Conservation (phyloP, 495 filamentous ascomycete genomes). For the Cetradonia linearis region DNA sequence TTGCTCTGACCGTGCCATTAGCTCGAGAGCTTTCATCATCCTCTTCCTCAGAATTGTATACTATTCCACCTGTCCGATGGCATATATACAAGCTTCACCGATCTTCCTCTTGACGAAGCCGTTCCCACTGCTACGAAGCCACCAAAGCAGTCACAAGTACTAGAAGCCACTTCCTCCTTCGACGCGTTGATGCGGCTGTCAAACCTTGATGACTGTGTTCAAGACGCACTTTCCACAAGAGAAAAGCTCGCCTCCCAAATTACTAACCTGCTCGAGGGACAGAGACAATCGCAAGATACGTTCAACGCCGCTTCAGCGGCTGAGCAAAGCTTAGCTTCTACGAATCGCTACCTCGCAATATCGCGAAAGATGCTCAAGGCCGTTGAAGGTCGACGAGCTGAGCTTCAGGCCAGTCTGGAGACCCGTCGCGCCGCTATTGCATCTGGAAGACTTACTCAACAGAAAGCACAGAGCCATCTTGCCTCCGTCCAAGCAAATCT, state of each 20-base stretch:
- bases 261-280: constrained; percentile 53
- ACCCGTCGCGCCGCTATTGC: constrained; percentile 57
- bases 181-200: constrained; percentile 82
- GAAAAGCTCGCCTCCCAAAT: constrained; percentile 69
- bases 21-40: constrained; percentile 61
- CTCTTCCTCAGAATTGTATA: constrained; percentile 75
- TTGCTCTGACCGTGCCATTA: constrained; percentile 13
- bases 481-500: constrained; percentile 51
- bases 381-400: constrained; percentile 47
- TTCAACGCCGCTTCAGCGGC: constrained; percentile 49
- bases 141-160: constrained; percentile 36
- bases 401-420: constrained; percentile 55
- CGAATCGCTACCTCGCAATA: constrained; percentile 47
- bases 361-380: constrained; percentile 56
- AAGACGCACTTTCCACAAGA: constrained; percentile 75
- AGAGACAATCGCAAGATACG: constrained; percentile 34
- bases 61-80: constrained; percentile 84
- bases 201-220: constrained; percentile 83
- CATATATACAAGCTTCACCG: constrained; percentile 65
- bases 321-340: constrained; percentile 50
- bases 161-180: constrained; percentile 66
- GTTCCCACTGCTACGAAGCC: constrained; percentile 24
- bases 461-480: constrained; percentile 37
- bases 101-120: constrained; percentile 40
- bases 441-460: constrained; percentile 48